These are phyloP conservation scores for Colletotrichum karsti DNA, from an alignment of 2,329 filamentous ascomycete genomes.

Conservation along the genomic window DNA sequence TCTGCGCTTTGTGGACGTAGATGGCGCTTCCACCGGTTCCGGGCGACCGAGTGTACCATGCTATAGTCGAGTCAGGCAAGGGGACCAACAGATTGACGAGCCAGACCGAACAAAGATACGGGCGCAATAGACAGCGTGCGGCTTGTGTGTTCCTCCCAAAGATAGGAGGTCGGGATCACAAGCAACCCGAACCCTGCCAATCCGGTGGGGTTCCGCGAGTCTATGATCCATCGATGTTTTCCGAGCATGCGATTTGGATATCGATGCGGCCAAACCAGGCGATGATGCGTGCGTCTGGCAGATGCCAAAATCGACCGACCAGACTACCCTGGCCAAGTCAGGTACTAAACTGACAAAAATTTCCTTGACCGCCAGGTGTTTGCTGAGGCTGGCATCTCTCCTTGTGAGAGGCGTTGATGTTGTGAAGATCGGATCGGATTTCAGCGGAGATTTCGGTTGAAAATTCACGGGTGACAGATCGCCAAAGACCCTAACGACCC, in stretches of 20 bases:
- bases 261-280: slow-evolving; percentile 24
- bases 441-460: slow-evolving; percentile 24
- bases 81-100: neutral
- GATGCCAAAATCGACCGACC: slow-evolving; percentile 23
- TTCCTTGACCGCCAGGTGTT: neutral
- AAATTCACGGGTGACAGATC: slow-evolving; percentile 16
- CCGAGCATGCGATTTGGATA: slow-evolving; percentile 12
- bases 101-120: slow-evolving; percentile 24
- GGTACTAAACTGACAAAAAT: neutral
- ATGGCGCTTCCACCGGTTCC: slow-evolving; percentile 15
- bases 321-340: neutral
- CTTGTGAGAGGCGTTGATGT: neutral
- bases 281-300: slow-evolving; percentile 24
- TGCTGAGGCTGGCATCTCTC: neutral
- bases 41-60: neutral
- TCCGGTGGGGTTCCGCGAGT: slow-evolving; percentile 24
- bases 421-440: slow-evolving; percentile 21
- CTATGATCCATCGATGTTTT: slow-evolving; percentile 29
- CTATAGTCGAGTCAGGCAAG: slow-evolving; percentile 14
- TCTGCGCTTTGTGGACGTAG: slow-evolving; percentile 9
- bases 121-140: slow-evolving; percentile 12
- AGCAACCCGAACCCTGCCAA: slow-evolving; percentile 21
- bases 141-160: neutral
- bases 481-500: slow-evolving; percentile 4
- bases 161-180: slow-evolving; percentile 18